Conservation (phyloP, 2,329 filamentous ascomycete genomes). For the Cylindrodendrum hubeiense region DNA sequence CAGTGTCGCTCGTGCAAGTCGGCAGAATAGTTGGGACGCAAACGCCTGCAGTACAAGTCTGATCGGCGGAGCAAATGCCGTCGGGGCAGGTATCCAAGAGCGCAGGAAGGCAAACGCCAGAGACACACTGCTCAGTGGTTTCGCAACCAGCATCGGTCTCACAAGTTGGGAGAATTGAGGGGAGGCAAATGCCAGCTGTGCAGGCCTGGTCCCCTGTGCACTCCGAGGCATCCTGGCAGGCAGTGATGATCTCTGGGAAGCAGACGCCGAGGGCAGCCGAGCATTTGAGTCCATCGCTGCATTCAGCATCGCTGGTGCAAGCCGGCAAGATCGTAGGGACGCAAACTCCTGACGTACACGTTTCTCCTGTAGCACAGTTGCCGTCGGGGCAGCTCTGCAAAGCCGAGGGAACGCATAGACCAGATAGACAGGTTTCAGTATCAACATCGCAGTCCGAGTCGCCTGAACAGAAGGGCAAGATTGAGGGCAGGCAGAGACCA, state of each 20-base stretch:
- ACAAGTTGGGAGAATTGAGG: too few species aligned
- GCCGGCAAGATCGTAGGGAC: not conserved
- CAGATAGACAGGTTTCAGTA: too few species aligned
- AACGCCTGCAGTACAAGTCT: not conserved
- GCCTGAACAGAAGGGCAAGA: not conserved
- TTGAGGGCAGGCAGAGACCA: not conserved
- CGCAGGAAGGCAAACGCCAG: not conserved
- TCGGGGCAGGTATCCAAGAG: not conserved
- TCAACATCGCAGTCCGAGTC: not conserved
- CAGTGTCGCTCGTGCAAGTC: not conserved
- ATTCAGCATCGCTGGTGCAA: not conserved
- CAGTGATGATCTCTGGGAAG: not conserved
- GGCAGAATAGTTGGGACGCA: not conserved
- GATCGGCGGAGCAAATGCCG: not conserved
- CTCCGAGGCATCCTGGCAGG: not conserved
- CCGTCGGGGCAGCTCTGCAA: not conserved
- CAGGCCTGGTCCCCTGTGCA: too few species aligned
- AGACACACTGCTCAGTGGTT: not conserved
- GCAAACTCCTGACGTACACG: not conserved
- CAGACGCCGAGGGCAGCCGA: not conserved
- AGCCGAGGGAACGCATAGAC: constrained; percentile 1
- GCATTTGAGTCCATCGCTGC: not conserved
- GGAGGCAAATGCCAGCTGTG: too few species aligned
- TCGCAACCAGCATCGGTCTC: too few species aligned
- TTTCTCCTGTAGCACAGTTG: not conserved